Conservation (phyloP, 1,284 basidiomycete species). For the Athelia sp. region DNA sequence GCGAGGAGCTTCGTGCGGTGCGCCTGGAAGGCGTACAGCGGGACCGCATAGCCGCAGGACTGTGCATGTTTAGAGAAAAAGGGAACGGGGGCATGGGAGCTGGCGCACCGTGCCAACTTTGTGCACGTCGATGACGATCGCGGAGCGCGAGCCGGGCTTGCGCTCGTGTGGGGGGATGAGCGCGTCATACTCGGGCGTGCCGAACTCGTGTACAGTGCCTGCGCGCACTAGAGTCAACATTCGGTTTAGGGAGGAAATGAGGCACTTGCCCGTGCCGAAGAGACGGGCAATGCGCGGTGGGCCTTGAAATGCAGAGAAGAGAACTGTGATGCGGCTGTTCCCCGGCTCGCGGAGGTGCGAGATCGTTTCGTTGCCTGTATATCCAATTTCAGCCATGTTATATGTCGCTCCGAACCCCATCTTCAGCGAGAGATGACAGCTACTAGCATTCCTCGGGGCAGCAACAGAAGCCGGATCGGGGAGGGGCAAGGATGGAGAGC, state of each 20-base stretch:
- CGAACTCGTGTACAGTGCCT: constrained; percentile 50
- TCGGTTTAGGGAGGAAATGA: neutral
- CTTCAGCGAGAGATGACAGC: too few species aligned
- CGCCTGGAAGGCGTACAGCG: constrained; percentile 41
- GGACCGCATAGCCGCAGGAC: constrained; percentile 52
- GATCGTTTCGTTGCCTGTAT: constrained; percentile 36
- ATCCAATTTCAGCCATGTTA: too few species aligned
- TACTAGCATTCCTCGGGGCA: neutral
- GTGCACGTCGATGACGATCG: constrained; percentile 45
- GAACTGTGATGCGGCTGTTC: constrained; percentile 50
- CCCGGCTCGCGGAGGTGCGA: constrained; percentile 45
- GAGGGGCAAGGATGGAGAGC: neutral
- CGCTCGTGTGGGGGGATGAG: constrained; percentile 38
- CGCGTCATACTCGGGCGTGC: constrained; percentile 42
- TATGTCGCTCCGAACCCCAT: too few species aligned
- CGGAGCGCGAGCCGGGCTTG: constrained; percentile 46
- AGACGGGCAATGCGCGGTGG: constrained; percentile 47
- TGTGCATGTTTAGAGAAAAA: too few species aligned
- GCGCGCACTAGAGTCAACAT: neutral
- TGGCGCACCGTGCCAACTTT: constrained; percentile 51
- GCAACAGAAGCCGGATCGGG: neutral
- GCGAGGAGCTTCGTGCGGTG: constrained; percentile 36
- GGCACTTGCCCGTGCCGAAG: constrained; percentile 40
- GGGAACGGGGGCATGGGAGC: too few species aligned
- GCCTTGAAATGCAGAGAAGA: constrained; percentile 53